Conservation (phyloP, 371 early-diverging fungal genomes). For the Funneliformis caledonium region DNA sequence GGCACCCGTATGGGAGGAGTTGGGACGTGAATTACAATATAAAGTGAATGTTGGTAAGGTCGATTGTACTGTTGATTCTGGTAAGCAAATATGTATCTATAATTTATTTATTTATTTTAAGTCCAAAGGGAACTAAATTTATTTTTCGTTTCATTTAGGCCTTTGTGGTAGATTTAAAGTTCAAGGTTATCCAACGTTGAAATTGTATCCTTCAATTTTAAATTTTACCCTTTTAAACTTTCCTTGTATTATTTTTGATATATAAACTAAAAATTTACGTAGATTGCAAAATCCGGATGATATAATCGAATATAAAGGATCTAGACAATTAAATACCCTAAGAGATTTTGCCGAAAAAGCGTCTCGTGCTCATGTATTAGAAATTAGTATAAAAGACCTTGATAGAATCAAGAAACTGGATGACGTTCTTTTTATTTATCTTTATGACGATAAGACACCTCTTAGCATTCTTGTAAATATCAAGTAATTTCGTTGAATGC, state of each 20-base stretch:
- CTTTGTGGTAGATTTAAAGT: conserved; percentile 66
- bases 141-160: conserved; percentile 36
- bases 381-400: conserved; percentile 20
- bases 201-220: conserved; percentile 53
- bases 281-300: conserved; percentile 47
- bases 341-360: conserved; percentile 56
- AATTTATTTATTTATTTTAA: neutral
- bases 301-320: conserved; percentile 55
- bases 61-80: conserved; percentile 72
- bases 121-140: neutral
- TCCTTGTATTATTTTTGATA: conserved; percentile 13
- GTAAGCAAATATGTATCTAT: conserved; percentile 43
- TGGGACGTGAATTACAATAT: conserved; percentile 68
- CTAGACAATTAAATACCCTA: conserved; percentile 59
- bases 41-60: conserved; percentile 82
- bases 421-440: conserved; percentile 30
- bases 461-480: conserved; percentile 15
- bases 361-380: neutral
- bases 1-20: conserved; percentile 76
- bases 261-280: conserved; percentile 42
- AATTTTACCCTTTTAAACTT: conserved; percentile 12
- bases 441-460: conserved; percentile 26
- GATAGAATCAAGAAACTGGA: conserved; percentile 8
- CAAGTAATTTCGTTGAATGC: neutral
- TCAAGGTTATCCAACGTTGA: conserved; percentile 83